Base-by-base conservation (phyloP, 1,139 yeast species). In the Geotrichum armillariae region DNA sequence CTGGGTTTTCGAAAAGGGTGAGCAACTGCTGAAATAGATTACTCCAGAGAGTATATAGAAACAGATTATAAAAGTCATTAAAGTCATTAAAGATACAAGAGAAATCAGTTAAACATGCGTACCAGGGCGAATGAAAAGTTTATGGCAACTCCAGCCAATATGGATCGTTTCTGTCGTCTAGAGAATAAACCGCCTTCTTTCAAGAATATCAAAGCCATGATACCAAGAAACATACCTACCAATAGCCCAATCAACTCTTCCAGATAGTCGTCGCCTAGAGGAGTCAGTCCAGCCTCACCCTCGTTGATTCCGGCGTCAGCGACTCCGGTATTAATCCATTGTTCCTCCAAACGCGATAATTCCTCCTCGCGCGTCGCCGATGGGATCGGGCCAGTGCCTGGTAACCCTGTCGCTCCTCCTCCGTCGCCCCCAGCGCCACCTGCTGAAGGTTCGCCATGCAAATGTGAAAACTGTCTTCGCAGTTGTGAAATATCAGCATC, bases 301-400 rank as follows among this genome's bases (percentile, higher is more conserved):
- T 17, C 27, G 17, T 40, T 40, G 35, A 40, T 40, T 12, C 44
- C 74, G 67, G 60, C 73, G 61, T 60, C 77, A 67, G 59, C 73
- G 6, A 80, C 89, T 0, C 93, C 85, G 45, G 86, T 82, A 60
- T 90, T 95, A 54, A 90, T 86, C 96, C 96, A 90, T 53, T 90
- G 75, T 59, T 90, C 97, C 63, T 90, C 97, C 56, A 89, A 66
- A 56, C 83, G 85, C 9, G 63, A 55, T 58, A 58, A 50, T 35
- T 62, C 65, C 9, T 46, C 47, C n/a, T 49, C 43, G 56, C 62
- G 46, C 89, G 65, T 4, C 79, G 47, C 50, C 3, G 46, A 22
- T 2, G 46, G 46, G 7, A 43, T 38, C 25, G 32, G 20, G 9
- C 37, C 44, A 16, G 36, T 20, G 14, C 44, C 37, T 14, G 33